A percentile compares a stretch with the other conserved stretches of the same genome.
These are phyloP conservation scores for Akebia trifoliata DNA, from an alignment of 164 flowering plant species.

Conservation along the genomic window DNA sequence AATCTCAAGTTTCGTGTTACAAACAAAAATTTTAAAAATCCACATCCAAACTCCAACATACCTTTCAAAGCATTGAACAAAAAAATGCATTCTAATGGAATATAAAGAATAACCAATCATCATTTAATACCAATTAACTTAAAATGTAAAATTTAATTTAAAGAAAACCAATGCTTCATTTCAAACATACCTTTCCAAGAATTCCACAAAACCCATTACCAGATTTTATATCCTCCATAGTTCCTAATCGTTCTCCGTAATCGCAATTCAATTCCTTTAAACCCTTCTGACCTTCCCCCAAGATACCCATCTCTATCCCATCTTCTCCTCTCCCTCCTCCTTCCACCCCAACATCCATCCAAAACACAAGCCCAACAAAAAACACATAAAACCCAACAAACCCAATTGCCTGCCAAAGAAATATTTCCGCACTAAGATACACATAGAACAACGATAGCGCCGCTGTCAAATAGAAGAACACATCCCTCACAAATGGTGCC, in stretches of 20 bases:
- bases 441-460: constrained; percentile 67
- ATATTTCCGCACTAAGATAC: constrained; percentile 84
- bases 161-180: background rate
- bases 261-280: constrained; percentile 21
- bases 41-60: background rate
- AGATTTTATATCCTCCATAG: constrained; percentile 18
- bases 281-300: constrained; percentile 22
- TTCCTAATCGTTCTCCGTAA: constrained; percentile 19
- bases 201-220: constrained; percentile 17
- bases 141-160: too few species aligned
- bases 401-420: constrained; percentile 88
- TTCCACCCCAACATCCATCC: constrained; percentile 78
- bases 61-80: too few species aligned
- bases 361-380: constrained; percentile 90
- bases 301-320: constrained; percentile 21
- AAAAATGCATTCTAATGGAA: too few species aligned
- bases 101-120: too few species aligned
- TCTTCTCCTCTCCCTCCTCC: constrained; percentile 14
- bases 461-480: constrained; percentile 69
- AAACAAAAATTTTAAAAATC: too few species aligned
- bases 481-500: constrained; percentile 74
- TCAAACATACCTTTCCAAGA: constrained; percentile 33
- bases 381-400: constrained; percentile 84
- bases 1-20: too few species aligned
- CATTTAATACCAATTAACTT: too few species aligned